A percentile compares a stretch with the other conserved stretches of the same genome.
These are phyloP conservation scores for Pseudomassariella vexata DNA, from an alignment of 2,329 filamentous ascomycete genomes.

Conservation along the genomic window DNA sequence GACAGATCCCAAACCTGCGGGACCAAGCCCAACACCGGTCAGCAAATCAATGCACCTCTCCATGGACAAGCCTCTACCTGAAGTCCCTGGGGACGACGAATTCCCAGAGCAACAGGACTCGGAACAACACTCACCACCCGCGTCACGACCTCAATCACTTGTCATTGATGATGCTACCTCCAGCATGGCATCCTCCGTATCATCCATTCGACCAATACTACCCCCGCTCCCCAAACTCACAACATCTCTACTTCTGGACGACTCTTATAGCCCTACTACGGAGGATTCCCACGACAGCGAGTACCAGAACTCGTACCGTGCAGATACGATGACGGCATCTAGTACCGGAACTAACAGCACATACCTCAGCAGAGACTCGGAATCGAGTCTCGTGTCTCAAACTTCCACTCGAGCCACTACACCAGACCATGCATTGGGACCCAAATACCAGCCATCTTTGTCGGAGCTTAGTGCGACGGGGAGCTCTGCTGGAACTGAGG, in stretches of 20 bases:
- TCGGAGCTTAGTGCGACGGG: constrained; percentile 63
- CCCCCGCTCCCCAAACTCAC: constrained; percentile 54
- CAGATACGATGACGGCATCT: constrained; percentile 67
- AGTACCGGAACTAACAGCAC: constrained; percentile 76
- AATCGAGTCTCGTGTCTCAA: constrained; percentile 72
- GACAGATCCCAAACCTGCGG: constrained; percentile 29
- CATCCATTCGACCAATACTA: constrained; percentile 42
- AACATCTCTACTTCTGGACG: constrained; percentile 40
- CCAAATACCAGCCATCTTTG: constrained; percentile 55
- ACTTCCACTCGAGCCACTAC: constrained; percentile 85
- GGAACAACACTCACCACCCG: constrained; percentile 24
- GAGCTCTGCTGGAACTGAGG: constrained; percentile 64
- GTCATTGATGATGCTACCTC: constrained; percentile 33
- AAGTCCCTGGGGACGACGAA: constrained; percentile 45
- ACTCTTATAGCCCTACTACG: constrained; percentile 44
- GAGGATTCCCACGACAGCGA: constrained; percentile 43
- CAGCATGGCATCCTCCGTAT: constrained; percentile 38
- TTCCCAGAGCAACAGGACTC: constrained; percentile 13
- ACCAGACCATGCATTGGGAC: constrained; percentile 57
- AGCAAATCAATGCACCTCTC: constrained; percentile 31
- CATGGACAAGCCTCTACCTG: constrained; percentile 63
- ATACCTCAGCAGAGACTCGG: constrained; percentile 74
- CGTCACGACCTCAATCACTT: constrained; percentile 37
- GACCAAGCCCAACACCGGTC: constrained; percentile 16
- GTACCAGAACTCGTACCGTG: constrained; percentile 46